Evolutionary conservation across 2,329 filamentous ascomycete species (phyloP).

Genomic region (Celoporthe dispersa): DNA sequence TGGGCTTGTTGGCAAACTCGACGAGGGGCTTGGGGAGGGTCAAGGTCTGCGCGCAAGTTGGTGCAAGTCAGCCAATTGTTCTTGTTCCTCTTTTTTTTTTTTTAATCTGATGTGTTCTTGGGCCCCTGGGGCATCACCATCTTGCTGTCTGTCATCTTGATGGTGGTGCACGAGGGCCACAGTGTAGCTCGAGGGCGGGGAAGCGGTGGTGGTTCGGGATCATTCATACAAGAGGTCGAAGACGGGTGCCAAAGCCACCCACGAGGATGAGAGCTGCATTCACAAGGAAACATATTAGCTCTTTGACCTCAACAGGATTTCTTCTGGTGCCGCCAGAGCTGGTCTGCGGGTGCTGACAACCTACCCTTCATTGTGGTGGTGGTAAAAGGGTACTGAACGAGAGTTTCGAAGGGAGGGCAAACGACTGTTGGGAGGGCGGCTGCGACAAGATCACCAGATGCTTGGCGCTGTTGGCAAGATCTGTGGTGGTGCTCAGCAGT

Average conservation of each 20-base stretch:
- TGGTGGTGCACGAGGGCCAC: background rate
- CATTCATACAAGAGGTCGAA: slow-evolving; percentile 91
- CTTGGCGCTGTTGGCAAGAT: slow-evolving; percentile 19
- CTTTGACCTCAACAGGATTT: background rate
- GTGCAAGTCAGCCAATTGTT: slow-evolving; percentile 29
- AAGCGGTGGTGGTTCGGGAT: background rate
- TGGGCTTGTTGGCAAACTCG: slow-evolving; percentile 98
- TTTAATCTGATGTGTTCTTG: background rate
- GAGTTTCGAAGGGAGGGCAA: slow-evolving; percentile 15
- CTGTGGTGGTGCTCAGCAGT: too few species aligned
- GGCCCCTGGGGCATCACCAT: background rate
- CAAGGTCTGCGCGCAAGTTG: slow-evolving; percentile 68
- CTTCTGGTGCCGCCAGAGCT: background rate
- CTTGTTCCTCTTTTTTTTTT: slow-evolving; percentile 7
- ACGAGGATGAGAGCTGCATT: slow-evolving; percentile 91
- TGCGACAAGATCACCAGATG: slow-evolving; percentile 15
- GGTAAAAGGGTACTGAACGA: slow-evolving; percentile 20
- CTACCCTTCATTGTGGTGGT: slow-evolving; percentile 30
- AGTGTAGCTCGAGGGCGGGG: background rate
- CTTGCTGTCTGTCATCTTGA: background rate
- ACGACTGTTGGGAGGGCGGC: slow-evolving; percentile 9
- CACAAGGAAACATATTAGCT: slow-evolving; percentile 31
- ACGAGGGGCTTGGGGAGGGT: slow-evolving; percentile 97
- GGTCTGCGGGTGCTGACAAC: background rate
- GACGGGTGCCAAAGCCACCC: slow-evolving; percentile 96